Base-by-base conservation (phyloP, 1,284 basidiomycete species). In the Ceratobasidium papillatum region DNA sequence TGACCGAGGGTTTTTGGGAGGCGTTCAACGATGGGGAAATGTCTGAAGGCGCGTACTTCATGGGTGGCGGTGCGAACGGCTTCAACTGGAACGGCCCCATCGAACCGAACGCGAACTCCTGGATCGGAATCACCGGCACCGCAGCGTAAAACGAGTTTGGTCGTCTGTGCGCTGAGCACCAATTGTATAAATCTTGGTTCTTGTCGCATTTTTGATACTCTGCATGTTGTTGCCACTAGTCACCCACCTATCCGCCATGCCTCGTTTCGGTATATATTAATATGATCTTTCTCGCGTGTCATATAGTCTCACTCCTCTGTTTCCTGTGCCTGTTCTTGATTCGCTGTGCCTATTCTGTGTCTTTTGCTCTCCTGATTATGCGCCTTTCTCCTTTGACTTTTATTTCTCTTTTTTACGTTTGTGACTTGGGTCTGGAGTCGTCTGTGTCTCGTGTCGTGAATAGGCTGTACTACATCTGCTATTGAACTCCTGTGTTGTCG, bases 21-120 rank as follows among this genome's bases (percentile, higher is more conserved):
- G 68, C 68, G 68, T 58, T 71, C 68, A 19, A 71, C 68, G 68
- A 71, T 19, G 68, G 68, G 68, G 68, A 71, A 71, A 71, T 71
- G 68, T 36, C 68, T 71, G 68, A 71, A 71, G 68, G 68, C 68
- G 68, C 68, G 68, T 71, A 71, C 68, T 71, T 47, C 56, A 71
- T 71, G 68, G 68, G 68, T 71, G 68, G 68, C 54, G 68, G 68
- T 71, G 68, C 68, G 68, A 71, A 71, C 68, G 68, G 68, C 68
- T 71, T 71, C 68, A 71, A 61, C 68, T 71, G 68, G 68, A 71
- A 43, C 56, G 68, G 68, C 66, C 68, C 68, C 49, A 71, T 71
- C 68, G 68, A 71, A n/a, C 19, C 68, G 68, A 71, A 61, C 68
- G 68, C 68, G 52, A 34, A 27, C 30, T 59, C 68, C 68, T 71